Conservation (phyloP, 2,329 filamentous ascomycete species). For the Aspergillus intermedius region DNA sequence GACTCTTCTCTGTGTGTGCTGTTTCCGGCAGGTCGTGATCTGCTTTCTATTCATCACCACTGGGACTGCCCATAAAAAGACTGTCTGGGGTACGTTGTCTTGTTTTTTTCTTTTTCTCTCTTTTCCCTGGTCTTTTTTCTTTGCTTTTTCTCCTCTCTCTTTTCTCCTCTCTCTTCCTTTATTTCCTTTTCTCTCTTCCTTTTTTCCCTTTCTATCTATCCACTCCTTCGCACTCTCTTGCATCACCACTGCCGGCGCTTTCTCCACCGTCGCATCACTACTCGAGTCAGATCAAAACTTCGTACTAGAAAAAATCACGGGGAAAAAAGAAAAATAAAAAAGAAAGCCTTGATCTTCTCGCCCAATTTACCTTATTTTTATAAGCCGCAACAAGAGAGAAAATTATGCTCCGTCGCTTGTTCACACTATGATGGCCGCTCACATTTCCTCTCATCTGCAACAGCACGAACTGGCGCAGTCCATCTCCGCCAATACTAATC, state of each 20-base stretch:
- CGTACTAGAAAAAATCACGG: neutral
- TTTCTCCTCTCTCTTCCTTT: neutral
- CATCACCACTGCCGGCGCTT: neutral
- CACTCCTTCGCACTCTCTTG: neutral
- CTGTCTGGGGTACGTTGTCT: neutral
- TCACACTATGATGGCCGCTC: conserved; percentile 25
- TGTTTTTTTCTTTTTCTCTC: neutral
- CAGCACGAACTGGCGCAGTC: conserved; percentile 22
- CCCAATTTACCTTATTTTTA: no score
- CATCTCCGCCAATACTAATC: conserved; percentile 13
- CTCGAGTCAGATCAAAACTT: neutral
- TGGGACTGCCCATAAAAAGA: no score
- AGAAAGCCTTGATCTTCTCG: no score
- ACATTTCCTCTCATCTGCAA: conserved; percentile 19
- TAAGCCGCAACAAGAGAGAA: no score
- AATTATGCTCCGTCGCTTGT: conserved; percentile 13
- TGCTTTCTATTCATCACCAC: no score
- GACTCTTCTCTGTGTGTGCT: no score
- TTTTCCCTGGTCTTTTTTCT: neutral
- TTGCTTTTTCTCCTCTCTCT: neutral
- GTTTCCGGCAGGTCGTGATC: no score
- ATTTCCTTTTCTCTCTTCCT: neutral
- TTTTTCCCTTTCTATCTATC: neutral
- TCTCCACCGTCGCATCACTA: conserved; percentile 1
- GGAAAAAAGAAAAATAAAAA: no score